Evolutionary conservation across 441 rosid species (phyloP), one percentile per base, ranked within the genome.

Genomic region (Dalechampia spathulata): DNA sequence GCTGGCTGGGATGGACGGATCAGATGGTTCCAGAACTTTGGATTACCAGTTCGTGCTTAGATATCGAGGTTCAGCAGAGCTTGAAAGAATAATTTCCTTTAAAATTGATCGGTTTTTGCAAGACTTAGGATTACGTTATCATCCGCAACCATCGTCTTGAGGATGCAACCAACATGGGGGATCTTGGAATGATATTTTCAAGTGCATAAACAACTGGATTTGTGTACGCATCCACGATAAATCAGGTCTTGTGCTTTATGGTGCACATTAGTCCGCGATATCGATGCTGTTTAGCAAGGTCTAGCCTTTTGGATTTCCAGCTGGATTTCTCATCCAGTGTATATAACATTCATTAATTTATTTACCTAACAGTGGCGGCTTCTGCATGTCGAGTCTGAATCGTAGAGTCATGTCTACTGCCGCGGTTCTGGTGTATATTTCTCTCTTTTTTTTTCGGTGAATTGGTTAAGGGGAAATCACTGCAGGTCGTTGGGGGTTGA

Each of bases 1-100:
- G 97, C 85, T 0, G 96, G 99, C 2, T 79, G 82, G 83, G 97
- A 89, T 68, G 99, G 99, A 62, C 76, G 90, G 47, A 89, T 92
- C 61, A 76, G 83, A 72, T 78, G 88, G 16, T 92, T 86, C 77
- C 88, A 74, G 55, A 92, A 92, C 73, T 86, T 81, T 38, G 99
- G 99, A 3, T 69, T 89, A 28, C 99, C 99, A 5, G 71, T 73
- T 27, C 71, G 58, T 16, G 46, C 52, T 42, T 73, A 60, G 28
- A 19, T 49, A 14, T 62, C 30, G 25, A 55, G 45, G 55, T 46
- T 55, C 42, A 23, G 49, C 44, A 26, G 40, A 11, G 17, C 3
- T 0, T 47, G 10, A 19, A 13, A 17, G 16, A 17, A 44, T 28
- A 45, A 47, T 42, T 63, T 9, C 52, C 12, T 52, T 36, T 11